A percentile compares a stretch with the other conserved stretches of the same genome.
phyloP scores from a whole-genome alignment of 108 stramenopile species.

The Skeletonema tropicum region DNA sequence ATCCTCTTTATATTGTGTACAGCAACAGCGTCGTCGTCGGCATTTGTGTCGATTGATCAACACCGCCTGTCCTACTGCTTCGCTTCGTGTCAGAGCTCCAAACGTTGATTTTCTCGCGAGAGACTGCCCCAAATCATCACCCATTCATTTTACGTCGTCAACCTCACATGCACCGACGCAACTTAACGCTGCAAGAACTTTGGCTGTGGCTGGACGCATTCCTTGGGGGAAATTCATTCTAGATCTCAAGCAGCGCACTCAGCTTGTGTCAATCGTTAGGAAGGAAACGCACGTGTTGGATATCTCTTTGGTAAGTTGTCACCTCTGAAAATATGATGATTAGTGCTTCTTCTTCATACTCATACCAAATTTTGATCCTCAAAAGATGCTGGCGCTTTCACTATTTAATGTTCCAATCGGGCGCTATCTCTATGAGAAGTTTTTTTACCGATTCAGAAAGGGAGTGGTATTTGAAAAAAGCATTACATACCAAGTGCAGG shows the following conservation, averaged over 20 bases:
- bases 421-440: conserved; percentile 17
- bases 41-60: not conserved
- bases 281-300: conserved; percentile 20
- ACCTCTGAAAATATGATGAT: not conserved
- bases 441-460: conserved; percentile 33
- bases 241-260: conserved; percentile 12
- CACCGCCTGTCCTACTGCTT: too few species aligned
- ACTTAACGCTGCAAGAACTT: conserved; percentile 8
- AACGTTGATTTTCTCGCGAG: too few species aligned
- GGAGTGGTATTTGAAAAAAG: conserved; percentile 29
- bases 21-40: not conserved
- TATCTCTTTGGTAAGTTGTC: not conserved
- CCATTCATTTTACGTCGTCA: not conserved
- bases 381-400: conserved; percentile 17
- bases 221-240: conserved; percentile 44
- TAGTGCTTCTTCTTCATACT: not conserved
- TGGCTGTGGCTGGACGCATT: conserved; percentile 45
- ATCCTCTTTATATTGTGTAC: not conserved
- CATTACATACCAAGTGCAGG: conserved; percentile 37
- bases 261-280: conserved; percentile 44
- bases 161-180: not conserved
- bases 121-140: not conserved
- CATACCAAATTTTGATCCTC: conserved; percentile 20
- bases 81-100: too few species aligned
- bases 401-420: conserved; percentile 28